Conservation (phyloP, 2,329 filamentous ascomycete genomes). For the Fonsecaea nubica region DNA sequence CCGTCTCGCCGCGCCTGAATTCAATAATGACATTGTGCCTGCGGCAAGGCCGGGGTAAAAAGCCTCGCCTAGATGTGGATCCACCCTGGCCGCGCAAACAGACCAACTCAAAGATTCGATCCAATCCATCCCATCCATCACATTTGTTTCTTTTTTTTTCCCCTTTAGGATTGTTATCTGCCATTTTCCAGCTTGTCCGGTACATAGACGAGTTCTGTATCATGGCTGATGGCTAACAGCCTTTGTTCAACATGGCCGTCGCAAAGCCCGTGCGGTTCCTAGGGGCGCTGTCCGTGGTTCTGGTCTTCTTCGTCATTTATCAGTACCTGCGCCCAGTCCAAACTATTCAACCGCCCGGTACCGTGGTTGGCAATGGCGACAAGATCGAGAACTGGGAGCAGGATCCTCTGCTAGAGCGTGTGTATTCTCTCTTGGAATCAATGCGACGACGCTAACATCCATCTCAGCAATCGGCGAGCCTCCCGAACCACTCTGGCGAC, state of each 20-base stretch:
- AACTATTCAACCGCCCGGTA: slow-evolving; percentile 42
- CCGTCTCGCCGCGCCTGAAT: background rate
- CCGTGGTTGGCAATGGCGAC: slow-evolving; percentile 48
- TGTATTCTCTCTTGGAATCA: slow-evolving; percentile 46
- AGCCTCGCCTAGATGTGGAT: background rate
- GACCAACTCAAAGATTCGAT: slow-evolving; percentile 1
- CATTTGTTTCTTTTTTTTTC: background rate
- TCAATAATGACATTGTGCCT: background rate
- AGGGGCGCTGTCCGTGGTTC: slow-evolving; percentile 70
- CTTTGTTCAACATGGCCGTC: slow-evolving; percentile 70
- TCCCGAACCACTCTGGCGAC: slow-evolving; percentile 74
- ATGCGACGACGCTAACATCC: slow-evolving; percentile 19
- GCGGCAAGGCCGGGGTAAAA: background rate
- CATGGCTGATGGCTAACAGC: slow-evolving; percentile 29
- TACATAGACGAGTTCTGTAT: slow-evolving; percentile 2
- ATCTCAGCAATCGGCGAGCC: slow-evolving; percentile 79
- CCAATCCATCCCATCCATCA: background rate
- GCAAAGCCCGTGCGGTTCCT: slow-evolving; percentile 84
- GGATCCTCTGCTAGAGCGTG: slow-evolving; percentile 88
- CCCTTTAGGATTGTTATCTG: background rate
- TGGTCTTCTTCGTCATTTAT: slow-evolving; percentile 81
- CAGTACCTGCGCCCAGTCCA: slow-evolving; percentile 69
- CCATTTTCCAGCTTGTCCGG: background rate
- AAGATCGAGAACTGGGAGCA: slow-evolving; percentile 66
- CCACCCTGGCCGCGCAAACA: background rate